A percentile compares a stretch with the other conserved stretches of the same genome.
Evolutionary conservation across 2,329 filamentous ascomycete species (phyloP).

Genomic region (Endocalyx cinctus): DNA sequence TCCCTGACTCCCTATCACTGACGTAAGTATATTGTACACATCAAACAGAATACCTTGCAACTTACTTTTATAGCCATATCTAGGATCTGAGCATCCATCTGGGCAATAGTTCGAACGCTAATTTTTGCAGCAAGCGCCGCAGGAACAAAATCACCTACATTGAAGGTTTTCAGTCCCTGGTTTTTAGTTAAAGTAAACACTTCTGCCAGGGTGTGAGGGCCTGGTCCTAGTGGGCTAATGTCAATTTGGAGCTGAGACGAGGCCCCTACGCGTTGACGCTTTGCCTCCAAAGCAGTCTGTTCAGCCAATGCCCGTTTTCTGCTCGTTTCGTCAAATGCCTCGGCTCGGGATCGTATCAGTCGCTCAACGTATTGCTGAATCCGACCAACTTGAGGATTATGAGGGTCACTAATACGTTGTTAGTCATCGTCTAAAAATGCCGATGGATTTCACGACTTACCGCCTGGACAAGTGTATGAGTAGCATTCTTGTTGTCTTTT

Average conservation of each 20-base stretch:
- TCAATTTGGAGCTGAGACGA: constrained; percentile 43
- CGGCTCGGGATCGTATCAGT: constrained; percentile 70
- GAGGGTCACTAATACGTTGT: constrained; percentile 60
- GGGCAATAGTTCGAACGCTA: constrained; percentile 70
- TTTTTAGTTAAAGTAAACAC: constrained; percentile 83
- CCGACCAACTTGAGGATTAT: constrained; percentile 67
- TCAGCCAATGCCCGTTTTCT: constrained; percentile 74
- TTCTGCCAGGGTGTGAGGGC: constrained; percentile 73
- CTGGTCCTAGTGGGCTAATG: constrained; percentile 68
- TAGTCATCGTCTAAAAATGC: constrained; percentile 17
- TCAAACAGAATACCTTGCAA: constrained; percentile 13
- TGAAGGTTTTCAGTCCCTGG: constrained; percentile 69
- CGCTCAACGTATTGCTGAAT: constrained; percentile 87
- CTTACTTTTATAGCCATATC: constrained; percentile 69
- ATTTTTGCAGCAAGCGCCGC: constrained; percentile 73
- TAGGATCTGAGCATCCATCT: constrained; percentile 64
- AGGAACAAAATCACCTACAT: constrained; percentile 70
- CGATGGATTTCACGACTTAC: constrained; percentile 37
- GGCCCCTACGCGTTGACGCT: constrained; percentile 68
- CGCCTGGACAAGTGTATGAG: constrained; percentile 78
- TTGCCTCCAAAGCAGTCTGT: constrained; percentile 73
- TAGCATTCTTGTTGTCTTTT: constrained; percentile 82
- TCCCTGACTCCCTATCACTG: constrained; percentile 44
- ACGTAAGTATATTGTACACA: constrained; percentile 12
- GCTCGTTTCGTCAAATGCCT: constrained; percentile 72